A percentile compares a stretch with the other conserved stretches of the same genome.
Evolutionary conservation across 441 rosid genomes (phyloP).

Genomic region (Isatis lusitanica): DNA sequence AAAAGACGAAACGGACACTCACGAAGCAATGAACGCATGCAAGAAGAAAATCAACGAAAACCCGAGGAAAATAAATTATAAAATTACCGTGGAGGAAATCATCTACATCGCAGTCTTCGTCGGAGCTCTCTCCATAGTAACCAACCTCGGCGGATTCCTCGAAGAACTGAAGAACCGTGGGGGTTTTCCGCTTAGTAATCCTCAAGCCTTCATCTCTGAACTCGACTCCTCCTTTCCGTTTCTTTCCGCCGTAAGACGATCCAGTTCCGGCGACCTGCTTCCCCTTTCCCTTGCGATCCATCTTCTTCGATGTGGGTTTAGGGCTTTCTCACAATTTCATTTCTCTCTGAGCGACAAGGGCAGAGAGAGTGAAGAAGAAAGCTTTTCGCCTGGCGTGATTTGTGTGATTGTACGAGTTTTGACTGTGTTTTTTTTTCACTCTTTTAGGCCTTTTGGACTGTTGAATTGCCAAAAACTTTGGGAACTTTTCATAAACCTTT

Average conservation of each 20-base stretch:
- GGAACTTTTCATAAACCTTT: too few relatives aligned
- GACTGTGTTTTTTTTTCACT: background rate
- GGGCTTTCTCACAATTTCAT: conserved; percentile 19
- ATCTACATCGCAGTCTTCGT: conserved; percentile 48
- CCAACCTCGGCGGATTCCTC: conserved; percentile 65
- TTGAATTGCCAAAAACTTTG: background rate
- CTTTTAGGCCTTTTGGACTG: background rate
- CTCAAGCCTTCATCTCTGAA: conserved; percentile 44
- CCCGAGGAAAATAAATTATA: background rate
- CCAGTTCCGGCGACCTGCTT: conserved; percentile 37
- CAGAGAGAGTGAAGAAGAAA: conserved; percentile 2
- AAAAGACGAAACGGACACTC: background rate
- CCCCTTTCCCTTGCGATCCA: conserved; percentile 46
- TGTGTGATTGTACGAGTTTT: background rate
- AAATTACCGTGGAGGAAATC: conserved; percentile 42
- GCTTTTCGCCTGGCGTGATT: background rate
- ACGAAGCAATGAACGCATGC: conserved; percentile 17
- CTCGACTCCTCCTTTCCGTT: conserved; percentile 37
- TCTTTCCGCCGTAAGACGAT: conserved; percentile 52
- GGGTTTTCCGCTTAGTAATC: conserved; percentile 49
- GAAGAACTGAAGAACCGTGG: conserved; percentile 72
- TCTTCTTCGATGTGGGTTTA: conserved; percentile 22
- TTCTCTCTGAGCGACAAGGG: background rate
- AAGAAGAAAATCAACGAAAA: conserved; percentile 3
- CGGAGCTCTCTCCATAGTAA: conserved; percentile 37